phyloP scores from a whole-genome alignment of 1,139 yeast genomes.

The Magnusiomyces starmeri region DNA sequence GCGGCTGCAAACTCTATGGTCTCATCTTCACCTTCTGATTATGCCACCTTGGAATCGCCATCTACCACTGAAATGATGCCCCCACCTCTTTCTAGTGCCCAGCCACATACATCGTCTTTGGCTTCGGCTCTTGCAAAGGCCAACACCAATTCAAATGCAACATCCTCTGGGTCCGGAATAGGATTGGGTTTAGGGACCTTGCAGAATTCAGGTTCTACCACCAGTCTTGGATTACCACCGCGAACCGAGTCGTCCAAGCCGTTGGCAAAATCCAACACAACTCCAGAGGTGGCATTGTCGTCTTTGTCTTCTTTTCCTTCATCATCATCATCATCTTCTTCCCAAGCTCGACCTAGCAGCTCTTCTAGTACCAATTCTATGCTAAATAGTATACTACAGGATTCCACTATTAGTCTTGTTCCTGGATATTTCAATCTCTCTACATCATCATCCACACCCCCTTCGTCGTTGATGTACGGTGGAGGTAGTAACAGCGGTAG shows the following conservation, averaged over 20 bases:
- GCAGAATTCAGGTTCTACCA: neutral
- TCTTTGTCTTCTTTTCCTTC: neutral
- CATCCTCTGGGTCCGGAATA: no score
- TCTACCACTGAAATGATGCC: slow-evolving; percentile 5
- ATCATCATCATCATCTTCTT: neutral
- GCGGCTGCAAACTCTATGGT: slow-evolving; percentile 1
- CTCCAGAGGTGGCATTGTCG: slow-evolving; percentile 6
- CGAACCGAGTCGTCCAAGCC: slow-evolving; percentile 6
- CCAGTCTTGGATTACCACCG: neutral
- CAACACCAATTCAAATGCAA: no score
- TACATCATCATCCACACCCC: slow-evolving; percentile 5
- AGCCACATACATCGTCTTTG: neutral
- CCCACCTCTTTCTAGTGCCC: neutral
- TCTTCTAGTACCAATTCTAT: slow-evolving; percentile 11
- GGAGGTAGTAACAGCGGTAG: neutral
- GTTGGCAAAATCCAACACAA: slow-evolving; percentile 7
- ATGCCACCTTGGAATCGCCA: slow-evolving; percentile 8
- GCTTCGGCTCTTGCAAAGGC: neutral
- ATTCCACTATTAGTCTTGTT: slow-evolving; percentile 27
- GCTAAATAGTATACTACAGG: slow-evolving; percentile 17
- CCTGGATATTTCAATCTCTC: slow-evolving; percentile 28
- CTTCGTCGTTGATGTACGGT: neutral
- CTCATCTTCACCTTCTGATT: no score
- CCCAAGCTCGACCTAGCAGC: slow-evolving; percentile 6
- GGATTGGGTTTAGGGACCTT: neutral